Evolutionary conservation across 2,329 filamentous ascomycete genomes (phyloP).

Genomic region (Epichloe festucae): DNA sequence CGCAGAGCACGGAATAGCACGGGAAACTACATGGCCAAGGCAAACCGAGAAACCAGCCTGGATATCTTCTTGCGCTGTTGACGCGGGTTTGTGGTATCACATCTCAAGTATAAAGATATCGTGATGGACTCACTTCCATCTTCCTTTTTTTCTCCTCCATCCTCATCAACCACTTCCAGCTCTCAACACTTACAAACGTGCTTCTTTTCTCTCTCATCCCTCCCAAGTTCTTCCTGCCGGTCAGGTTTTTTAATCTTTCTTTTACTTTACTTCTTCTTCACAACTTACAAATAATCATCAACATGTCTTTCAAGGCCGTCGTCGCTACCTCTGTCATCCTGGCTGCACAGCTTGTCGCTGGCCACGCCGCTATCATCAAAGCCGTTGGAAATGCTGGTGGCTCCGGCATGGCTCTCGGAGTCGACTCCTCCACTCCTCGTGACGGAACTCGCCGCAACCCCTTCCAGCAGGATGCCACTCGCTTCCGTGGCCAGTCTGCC

Average conservation of each 20-base stretch:
- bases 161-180: conserved; percentile 3
- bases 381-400: conserved; percentile 47
- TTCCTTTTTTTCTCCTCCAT: not conserved
- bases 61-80: not conserved
- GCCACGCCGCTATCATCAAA: conserved; percentile 46
- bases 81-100: not conserved
- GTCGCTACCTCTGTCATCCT: conserved; percentile 36
- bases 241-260: conserved; percentile 1
- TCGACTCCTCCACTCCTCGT: conserved; percentile 44
- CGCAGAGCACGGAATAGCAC: not conserved
- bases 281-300: conserved; percentile 5
- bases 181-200: not conserved
- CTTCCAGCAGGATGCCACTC: conserved; percentile 52
- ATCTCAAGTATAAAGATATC: conserved; percentile 4
- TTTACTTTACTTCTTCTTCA: not conserved
- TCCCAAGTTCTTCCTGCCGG: conserved; percentile 4
- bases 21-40: not conserved
- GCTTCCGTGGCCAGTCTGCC: conserved; percentile 41
- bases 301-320: conserved; percentile 20
- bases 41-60: not conserved
- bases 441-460: conserved; percentile 46
- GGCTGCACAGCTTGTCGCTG: conserved; percentile 41
- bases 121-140: not conserved
- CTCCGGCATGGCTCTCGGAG: conserved; percentile 34
- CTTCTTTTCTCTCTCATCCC: not conserved